These are phyloP conservation scores for Sugiyamaella neomexicana DNA, from an alignment of 1,139 yeast species.

Conservation along the genomic window DNA sequence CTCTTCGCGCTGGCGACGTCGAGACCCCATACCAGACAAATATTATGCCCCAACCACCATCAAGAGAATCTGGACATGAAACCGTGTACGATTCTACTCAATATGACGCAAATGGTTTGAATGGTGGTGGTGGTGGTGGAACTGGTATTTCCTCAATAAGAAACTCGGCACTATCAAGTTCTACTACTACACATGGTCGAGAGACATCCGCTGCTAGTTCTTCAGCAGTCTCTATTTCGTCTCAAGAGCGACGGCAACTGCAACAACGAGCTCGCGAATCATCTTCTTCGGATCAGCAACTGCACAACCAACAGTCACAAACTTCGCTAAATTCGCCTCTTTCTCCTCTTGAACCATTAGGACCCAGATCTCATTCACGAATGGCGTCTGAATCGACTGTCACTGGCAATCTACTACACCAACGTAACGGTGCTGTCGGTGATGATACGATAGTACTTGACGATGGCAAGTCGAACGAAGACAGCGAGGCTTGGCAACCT, in stretches of 20 bases:
- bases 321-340: background rate
- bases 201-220: background rate
- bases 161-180: background rate
- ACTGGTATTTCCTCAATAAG: background rate
- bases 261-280: conserved; percentile 37
- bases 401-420: conserved; percentile 17
- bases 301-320: conserved; percentile 16
- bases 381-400: conserved; percentile 28
- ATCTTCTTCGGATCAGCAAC: conserved; percentile 10
- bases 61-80: conserved; percentile 17
- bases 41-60: conserved; percentile 46
- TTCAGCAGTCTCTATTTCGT: conserved; percentile 6
- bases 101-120: conserved; percentile 10
- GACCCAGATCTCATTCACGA: conserved; percentile 20
- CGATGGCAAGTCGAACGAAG: background rate
- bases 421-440: conserved; percentile 7
- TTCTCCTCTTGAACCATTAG: background rate
- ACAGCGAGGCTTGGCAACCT: background rate
- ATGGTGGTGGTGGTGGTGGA: conserved; percentile 1
- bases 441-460: conserved; percentile 17
- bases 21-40: conserved; percentile 44
- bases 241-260: conserved; percentile 39
- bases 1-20: conserved; percentile 64
- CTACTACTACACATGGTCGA: background rate
- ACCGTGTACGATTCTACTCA: conserved; percentile 11